Conservation (phyloP, 495 filamentous ascomycete species). For the Thozetella sp. region DNA sequence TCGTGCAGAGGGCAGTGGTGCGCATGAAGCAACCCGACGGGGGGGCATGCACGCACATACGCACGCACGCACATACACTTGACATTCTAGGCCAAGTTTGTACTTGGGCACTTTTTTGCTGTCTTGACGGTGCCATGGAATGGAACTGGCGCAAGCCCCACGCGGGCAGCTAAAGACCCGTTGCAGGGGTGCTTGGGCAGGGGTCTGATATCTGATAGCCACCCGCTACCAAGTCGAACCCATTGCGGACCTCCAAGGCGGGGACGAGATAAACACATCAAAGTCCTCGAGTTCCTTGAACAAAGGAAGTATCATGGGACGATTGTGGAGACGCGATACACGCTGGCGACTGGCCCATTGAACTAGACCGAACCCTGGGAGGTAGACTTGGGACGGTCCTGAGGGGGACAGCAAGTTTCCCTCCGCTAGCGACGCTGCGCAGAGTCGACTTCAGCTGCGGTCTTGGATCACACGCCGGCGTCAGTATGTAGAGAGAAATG, state of each 20-base stretch:
- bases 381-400: neutral
- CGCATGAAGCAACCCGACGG: slow-evolving; percentile 13
- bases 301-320: slow-evolving; percentile 1
- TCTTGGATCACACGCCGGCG: no score
- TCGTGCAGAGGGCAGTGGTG: neutral
- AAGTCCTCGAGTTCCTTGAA: no score
- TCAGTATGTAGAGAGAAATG: neutral
- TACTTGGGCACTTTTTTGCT: neutral
- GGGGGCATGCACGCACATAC: neutral
- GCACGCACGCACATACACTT: neutral
- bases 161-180: slow-evolving; percentile 1
- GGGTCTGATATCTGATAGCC: neutral
- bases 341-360: neutral
- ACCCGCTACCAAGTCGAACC: no score
- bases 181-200: neutral
- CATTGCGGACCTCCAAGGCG: no score
- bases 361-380: neutral
- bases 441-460: no score
- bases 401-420: no score
- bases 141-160: neutral
- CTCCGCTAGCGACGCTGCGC: no score
- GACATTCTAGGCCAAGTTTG: neutral
- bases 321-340: neutral
- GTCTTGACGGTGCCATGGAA: neutral
- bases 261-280: no score